Base-by-base conservation (phyloP, 768 basidiomycete species). In the Mrakia blollopis region DNA sequence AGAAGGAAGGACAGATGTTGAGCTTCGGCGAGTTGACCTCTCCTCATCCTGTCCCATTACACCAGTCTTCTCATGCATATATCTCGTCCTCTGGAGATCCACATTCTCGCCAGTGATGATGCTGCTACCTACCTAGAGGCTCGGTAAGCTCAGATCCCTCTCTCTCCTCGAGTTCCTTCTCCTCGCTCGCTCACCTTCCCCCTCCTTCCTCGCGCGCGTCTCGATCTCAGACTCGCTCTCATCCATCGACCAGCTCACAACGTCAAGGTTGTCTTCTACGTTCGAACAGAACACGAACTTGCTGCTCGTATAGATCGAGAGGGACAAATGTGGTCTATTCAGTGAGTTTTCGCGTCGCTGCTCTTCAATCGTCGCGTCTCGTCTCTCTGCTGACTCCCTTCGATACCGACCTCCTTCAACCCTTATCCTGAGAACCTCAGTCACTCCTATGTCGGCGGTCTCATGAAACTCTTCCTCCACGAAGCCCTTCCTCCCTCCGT, bases 391-490 rank as follows among this genome's bases (percentile, higher is more conserved):
- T 14, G 1, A 9, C 44, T 14, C 44, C 44, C 7, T 44, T 44
- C 39, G 11, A 11, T 44, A 44, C 44, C 14, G 44, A 44, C 44
- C 44, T 7, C 44, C 44, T 44, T 44, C 10, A 13, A 4, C 44
- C n/a, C n/a, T 21, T 2, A 50, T 18, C 47, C 16, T 50, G 6
- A 6, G 39, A 41, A 5, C 39, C 39, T 21, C 47, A 50, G 47
- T 23, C 65, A 68, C 23, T 68, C 65, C 21, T 68, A 68, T 10
- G 65, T 68, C 39, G 65, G 65, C 1, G 65, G 65, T 10, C 65
- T 68, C 39, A 68, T 68, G 65, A 68, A 68, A 39, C 65, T 68
- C 37, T 68, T 68, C 37, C 65, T 68, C 21, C 65, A 68, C 65
- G 65, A 68, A 44, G 65, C 65, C 8, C 65, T 68, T 14, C 65